These are phyloP conservation scores for Fusarium coicis DNA, from an alignment of 2,329 filamentous ascomycete species.

Conservation along the genomic window DNA sequence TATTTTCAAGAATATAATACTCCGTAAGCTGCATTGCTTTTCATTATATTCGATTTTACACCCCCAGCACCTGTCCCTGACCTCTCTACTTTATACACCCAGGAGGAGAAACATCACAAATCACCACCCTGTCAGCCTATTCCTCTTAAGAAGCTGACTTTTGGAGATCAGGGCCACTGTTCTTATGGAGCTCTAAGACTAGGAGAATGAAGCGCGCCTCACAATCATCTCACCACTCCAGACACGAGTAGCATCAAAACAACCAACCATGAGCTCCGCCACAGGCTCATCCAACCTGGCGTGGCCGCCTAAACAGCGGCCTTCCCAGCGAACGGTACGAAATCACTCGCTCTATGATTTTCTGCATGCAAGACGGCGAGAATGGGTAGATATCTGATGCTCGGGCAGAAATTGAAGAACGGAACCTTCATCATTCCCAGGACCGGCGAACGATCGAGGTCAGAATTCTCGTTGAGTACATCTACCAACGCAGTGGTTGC, in stretches of 20 bases:
- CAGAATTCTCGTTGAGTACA: conserved; percentile 79
- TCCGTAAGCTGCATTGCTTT: conserved; percentile 1
- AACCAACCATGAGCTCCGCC: conserved; percentile 57
- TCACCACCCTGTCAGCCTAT: neutral
- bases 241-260: conserved; percentile 41
- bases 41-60: neutral
- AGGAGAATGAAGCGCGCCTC: conserved; percentile 40
- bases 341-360: neutral
- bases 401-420: conserved; percentile 75
- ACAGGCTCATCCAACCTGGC: conserved; percentile 46
- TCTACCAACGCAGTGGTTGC: conserved; percentile 47
- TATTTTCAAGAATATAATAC: conserved; percentile 5
- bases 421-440: conserved; percentile 87
- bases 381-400: conserved; percentile 15
- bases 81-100: conserved; percentile 6
- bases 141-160: neutral
- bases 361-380: neutral
- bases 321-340: conserved; percentile 59
- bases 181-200: conserved; percentile 32
- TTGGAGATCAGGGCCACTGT: neutral
- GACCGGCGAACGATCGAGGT: conserved; percentile 85
- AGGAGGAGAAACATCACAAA: neutral
- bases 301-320: conserved; percentile 56
- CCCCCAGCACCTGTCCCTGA: neutral
- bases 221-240: conserved; percentile 26